Evolutionary conservation across 768 basidiomycete genomes (phyloP).

Genomic region (Gautieria morchelliformis): DNA sequence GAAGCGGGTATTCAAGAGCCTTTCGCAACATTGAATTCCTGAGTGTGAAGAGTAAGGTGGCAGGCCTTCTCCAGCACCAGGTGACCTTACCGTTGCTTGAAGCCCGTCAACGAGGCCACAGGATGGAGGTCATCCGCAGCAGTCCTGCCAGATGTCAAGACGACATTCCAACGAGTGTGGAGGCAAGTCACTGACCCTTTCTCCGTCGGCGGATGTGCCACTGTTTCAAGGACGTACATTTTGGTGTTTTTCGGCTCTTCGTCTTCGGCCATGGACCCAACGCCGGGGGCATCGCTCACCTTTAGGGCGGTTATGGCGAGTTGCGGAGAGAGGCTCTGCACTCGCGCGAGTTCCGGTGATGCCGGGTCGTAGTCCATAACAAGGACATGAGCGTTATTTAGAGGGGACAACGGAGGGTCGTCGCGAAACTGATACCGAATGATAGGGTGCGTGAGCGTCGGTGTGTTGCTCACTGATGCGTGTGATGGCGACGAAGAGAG

Average conservation of each 20-base stretch:
- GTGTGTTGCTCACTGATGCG: constrained; percentile 18
- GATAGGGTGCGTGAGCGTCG: constrained; percentile 48
- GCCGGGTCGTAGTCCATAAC: constrained; percentile 65
- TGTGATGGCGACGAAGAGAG: constrained; percentile 30
- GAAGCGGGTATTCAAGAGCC: constrained; percentile 6
- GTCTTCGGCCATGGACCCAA: constrained; percentile 27
- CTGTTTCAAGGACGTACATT: constrained; percentile 6
- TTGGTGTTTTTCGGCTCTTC: constrained; percentile 6
- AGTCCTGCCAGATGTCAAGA: not conserved
- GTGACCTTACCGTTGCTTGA: not conserved
- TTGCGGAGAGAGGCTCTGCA: constrained; percentile 38
- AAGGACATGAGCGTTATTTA: constrained; percentile 57
- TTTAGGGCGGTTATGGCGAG: constrained; percentile 49
- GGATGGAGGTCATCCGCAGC: not conserved
- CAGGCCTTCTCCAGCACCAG: not conserved
- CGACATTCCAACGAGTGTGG: not conserved
- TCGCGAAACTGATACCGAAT: constrained; percentile 81
- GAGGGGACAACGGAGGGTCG: constrained; percentile 58
- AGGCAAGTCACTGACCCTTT: not conserved
- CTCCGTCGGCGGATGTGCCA: not conserved
- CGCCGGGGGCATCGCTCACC: constrained; percentile 59
- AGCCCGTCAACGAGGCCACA: not conserved
- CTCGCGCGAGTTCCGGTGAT: constrained; percentile 1
- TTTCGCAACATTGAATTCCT: constrained; percentile 1
- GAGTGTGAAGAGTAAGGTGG: not conserved